Percentiles rank a stretch among this genome's conserved stretches.
phyloP scores from a whole-genome alignment of 208 protist genomes.

The Zelonia costaricensis region DNA sequence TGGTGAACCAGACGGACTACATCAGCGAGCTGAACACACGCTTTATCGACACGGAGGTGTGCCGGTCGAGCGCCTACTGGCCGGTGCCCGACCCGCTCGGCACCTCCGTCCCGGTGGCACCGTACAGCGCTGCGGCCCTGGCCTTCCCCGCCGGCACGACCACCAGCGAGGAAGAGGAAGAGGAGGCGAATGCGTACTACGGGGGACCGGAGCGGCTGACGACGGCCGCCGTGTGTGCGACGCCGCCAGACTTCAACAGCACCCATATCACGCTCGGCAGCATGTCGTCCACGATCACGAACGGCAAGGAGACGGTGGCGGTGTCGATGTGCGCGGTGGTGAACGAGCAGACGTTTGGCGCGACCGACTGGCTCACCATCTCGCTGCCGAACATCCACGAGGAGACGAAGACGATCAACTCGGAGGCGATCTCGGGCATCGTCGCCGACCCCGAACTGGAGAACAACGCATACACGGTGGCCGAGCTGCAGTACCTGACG shows the following conservation, averaged over 20 bases:
- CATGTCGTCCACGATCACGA: slow-evolving; percentile 16
- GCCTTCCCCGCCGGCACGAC: slow-evolving; percentile 7
- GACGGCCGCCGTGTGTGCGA: slow-evolving; percentile 5
- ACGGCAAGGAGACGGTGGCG: slow-evolving; percentile 10
- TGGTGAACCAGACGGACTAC: slow-evolving; percentile 75
- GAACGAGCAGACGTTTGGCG: slow-evolving; percentile 64
- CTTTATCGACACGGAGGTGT: slow-evolving; percentile 43
- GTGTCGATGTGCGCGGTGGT: slow-evolving; percentile 56
- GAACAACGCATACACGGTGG: slow-evolving; percentile 35
- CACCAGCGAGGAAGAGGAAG: slow-evolving; percentile 10
- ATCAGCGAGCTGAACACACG: slow-evolving; percentile 72
- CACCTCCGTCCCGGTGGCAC: slow-evolving; percentile 56
- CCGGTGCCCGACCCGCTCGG: slow-evolving; percentile 79
- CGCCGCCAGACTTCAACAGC: not conserved
- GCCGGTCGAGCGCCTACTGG: slow-evolving; percentile 77
- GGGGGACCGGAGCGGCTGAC: slow-evolving; percentile 33
- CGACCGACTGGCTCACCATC: slow-evolving; percentile 84
- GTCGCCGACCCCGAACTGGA: slow-evolving; percentile 26
- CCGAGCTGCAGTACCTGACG: slow-evolving; percentile 71
- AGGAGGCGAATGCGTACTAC: slow-evolving; percentile 19
- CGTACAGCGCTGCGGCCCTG: slow-evolving; percentile 41
- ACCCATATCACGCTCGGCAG: slow-evolving; percentile 11
- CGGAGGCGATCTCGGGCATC: slow-evolving; percentile 23
- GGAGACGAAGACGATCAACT: slow-evolving; percentile 28
- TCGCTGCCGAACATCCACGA: slow-evolving; percentile 49